Evolutionary conservation across 2,329 filamentous ascomycete genomes (phyloP).

Genomic region (Aspergillus thermomutatus): DNA sequence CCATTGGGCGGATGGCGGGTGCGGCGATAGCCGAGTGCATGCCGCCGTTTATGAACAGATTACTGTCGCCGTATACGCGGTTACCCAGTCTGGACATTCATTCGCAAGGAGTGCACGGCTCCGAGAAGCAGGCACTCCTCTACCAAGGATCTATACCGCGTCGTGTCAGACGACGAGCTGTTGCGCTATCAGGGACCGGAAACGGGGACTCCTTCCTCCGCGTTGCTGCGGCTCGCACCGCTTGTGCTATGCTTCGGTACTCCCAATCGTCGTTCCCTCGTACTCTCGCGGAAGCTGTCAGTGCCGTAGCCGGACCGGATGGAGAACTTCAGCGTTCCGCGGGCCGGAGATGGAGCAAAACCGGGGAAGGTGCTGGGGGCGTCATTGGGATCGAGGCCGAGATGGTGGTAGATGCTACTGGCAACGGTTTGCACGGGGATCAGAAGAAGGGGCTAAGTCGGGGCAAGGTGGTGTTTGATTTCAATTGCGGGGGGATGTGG

Average conservation of each 20-base stretch:
- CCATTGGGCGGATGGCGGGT: background rate
- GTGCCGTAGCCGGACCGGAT: constrained; percentile 63
- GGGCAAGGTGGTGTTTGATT: constrained; percentile 66
- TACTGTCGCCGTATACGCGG: background rate
- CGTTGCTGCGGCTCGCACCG: constrained; percentile 66
- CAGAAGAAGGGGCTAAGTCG: constrained; percentile 33
- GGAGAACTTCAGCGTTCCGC: constrained; percentile 75
- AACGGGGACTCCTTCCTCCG: constrained; percentile 88
- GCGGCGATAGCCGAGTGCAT: background rate
- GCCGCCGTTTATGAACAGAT: background rate
- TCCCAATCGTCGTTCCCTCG: constrained; percentile 28
- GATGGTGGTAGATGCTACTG: constrained; percentile 57
- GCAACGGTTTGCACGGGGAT: constrained; percentile 44
- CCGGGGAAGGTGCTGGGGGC: constrained; percentile 77
- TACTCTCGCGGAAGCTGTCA: constrained; percentile 57
- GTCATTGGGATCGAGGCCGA: constrained; percentile 66
- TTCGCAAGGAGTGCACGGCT: background rate
- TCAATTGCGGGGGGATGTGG: constrained; percentile 87
- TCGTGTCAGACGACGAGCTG: constrained; percentile 28
- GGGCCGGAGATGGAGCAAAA: constrained; percentile 66
- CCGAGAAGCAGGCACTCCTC: constrained; percentile 3
- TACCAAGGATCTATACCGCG: background rate
- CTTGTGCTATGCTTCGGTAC: constrained; percentile 70
- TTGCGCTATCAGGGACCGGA: constrained; percentile 73
- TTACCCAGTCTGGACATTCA: background rate